Percentiles rank a stretch among this genome's conserved stretches.
Conservation (phyloP, 2,329 filamentous ascomycete species). For the Endoconidiophora laricicola region DNA sequence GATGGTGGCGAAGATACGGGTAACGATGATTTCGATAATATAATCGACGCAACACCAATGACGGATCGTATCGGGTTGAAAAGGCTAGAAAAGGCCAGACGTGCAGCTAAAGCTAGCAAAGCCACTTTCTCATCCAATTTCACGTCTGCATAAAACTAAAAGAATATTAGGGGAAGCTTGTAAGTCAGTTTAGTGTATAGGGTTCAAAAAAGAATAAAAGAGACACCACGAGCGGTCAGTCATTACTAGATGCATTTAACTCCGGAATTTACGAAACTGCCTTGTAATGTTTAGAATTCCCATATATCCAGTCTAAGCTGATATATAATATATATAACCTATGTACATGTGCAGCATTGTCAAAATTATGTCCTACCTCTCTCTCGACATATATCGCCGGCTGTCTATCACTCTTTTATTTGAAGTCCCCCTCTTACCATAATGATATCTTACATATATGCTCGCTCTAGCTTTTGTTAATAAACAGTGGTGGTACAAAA, state of each 20-base stretch:
- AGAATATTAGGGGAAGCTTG: no score
- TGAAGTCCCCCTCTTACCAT: no score
- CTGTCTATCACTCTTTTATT: no score
- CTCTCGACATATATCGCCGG: no score
- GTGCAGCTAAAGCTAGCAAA: constrained; percentile 29
- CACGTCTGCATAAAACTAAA: constrained; percentile 24
- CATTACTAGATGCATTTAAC: no score
- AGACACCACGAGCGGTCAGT: no score
- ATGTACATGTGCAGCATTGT: neutral
- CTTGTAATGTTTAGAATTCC: no score
- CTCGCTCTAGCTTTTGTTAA: no score
- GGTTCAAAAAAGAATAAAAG: neutral
- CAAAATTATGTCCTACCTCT: no score
- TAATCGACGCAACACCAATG: constrained; percentile 79
- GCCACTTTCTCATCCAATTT: constrained; percentile 34
- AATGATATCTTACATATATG: no score
- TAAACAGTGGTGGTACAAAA: constrained; percentile 1
- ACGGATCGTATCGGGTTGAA: constrained; percentile 64
- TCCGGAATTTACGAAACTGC: no score
- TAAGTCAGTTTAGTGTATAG: neutral
- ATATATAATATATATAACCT: neutral
- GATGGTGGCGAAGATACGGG: constrained; percentile 32
- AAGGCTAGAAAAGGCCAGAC: constrained; percentile 39
- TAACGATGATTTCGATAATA: constrained; percentile 76
- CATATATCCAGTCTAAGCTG: no score